Base-by-base conservation (phyloP, 306 rosid genomes). In the Citrullus mucosospermus region DNA sequence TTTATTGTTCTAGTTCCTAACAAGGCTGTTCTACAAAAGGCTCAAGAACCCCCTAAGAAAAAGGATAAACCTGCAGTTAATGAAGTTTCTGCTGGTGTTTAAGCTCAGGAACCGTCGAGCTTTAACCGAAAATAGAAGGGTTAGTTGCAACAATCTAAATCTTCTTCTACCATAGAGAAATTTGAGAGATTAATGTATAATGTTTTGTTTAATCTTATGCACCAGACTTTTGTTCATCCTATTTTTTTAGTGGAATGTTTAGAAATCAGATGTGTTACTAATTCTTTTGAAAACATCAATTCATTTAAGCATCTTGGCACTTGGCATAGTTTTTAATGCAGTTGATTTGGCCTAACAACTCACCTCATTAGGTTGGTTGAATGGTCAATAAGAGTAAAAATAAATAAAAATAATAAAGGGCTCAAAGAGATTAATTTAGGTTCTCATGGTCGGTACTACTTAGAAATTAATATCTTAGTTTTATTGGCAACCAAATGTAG, bases 1-100 rank as follows among this genome's bases (percentile, higher is more conserved):
- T 85, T 62, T 82, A 86, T 96, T 86, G 57, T 87, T 78, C 82
- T 96, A 85, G 89, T 86, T 81, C 99, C 98, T 59, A 96, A 96
- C 70, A 92, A 91, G 89, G 89, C 92, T 76, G 77, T 80, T 82
- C 82, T 80, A 34, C 96, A 81, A 85, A 96, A 96, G 81, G 79
- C 89, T 80, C 93, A 80, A 90, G 97, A 96, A 78, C 88, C 91
- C 9, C 87, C 90, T 13, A 91, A 90, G 89, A 90, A 86, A 80
- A 87, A 69, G 43, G 98, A 91, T 9, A 85, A 83, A 58, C 44
- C 89, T 7, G 83, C 81, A 69, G 82, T 75, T 65, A 87, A 88
- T 85, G 94, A 90, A 92, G 91, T 92, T 73, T 88, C 98, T 11
- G 90, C 88, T 63, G 80, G 90, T 76, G 91, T 90, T 62, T 89